Evolutionary conservation across 2,329 filamentous ascomycete species (phyloP).

Genomic region (Monilinia vaccinii-corymbosi): DNA sequence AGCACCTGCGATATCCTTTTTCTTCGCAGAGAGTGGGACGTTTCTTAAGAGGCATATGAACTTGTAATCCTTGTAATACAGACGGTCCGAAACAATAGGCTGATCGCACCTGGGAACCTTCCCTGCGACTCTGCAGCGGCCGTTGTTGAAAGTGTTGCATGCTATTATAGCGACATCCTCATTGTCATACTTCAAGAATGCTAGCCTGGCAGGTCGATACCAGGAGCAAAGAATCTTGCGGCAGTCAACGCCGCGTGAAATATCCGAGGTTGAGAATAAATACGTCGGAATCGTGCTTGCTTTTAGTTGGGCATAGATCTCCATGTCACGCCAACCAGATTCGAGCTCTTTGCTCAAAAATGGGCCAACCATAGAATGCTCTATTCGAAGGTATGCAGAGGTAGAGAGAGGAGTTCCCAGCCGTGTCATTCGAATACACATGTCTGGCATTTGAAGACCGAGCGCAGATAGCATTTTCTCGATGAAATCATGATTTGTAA

Average conservation of each 20-base stretch:
- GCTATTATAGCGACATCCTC: neutral
- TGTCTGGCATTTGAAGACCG: constrained; percentile 10
- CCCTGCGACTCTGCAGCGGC: neutral
- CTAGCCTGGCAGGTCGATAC: neutral
- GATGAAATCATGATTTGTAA: constrained; percentile 12
- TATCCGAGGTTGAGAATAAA: neutral
- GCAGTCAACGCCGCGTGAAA: neutral
- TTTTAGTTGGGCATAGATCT: neutral
- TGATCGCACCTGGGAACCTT: neutral
- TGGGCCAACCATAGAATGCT: neutral
- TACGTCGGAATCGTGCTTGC: neutral
- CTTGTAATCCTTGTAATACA: neutral
- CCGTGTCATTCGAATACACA: constrained; percentile 12
- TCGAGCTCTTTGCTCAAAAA: neutral
- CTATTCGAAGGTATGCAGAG: neutral
- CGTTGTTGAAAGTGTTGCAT: neutral
- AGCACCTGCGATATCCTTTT: neutral
- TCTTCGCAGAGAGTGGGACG: neutral
- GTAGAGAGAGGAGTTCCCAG: neutral
- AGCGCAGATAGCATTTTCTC: constrained; percentile 14
- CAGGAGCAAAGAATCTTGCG: neutral
- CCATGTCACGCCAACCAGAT: neutral
- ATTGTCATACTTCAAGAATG: neutral
- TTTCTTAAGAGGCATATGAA: neutral
- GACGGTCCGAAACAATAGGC: neutral